These are phyloP conservation scores for Hypoxylon trugodes DNA, from an alignment of 495 filamentous ascomycete genomes.

Conservation along the genomic window DNA sequence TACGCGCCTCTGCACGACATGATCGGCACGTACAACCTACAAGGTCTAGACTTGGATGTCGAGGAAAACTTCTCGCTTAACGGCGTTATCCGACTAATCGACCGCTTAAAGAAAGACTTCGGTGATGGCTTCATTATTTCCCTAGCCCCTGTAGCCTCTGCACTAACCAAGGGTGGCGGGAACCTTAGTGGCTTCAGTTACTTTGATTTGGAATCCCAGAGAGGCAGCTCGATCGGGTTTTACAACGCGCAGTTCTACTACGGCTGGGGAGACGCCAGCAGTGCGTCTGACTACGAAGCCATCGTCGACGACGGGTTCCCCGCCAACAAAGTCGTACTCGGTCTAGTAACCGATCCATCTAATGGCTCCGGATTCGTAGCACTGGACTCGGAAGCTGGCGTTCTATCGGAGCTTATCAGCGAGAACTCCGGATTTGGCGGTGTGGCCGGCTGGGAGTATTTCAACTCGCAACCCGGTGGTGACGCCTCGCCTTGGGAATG, in stretches of 20 bases:
- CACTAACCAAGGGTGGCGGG: slow-evolving; percentile 61
- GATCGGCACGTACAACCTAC: slow-evolving; percentile 66
- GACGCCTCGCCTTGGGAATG: slow-evolving; percentile 71
- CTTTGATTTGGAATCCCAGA: slow-evolving; percentile 69
- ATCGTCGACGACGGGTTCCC: slow-evolving; percentile 70
- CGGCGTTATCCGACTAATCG: slow-evolving; percentile 78
- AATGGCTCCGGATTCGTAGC: slow-evolving; percentile 65
- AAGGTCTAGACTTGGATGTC: slow-evolving; percentile 86
- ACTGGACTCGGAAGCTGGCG: slow-evolving; percentile 45
- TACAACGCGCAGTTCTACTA: slow-evolving; percentile 88
- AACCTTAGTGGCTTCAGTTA: slow-evolving; percentile 83
- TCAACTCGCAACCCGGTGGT: slow-evolving; percentile 72
- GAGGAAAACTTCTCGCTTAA: slow-evolving; percentile 78
- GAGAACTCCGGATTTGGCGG: slow-evolving; percentile 68
- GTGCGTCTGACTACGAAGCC: slow-evolving; percentile 70
- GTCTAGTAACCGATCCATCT: slow-evolving; percentile 75
- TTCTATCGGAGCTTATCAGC: slow-evolving; percentile 48
- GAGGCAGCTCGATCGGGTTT: slow-evolving; percentile 74
- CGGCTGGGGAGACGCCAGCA: slow-evolving; percentile 72
- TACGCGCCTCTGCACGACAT: slow-evolving; percentile 70
- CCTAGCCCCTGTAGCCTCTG: slow-evolving; percentile 80
- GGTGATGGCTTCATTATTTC: slow-evolving; percentile 76
- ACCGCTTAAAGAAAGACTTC: slow-evolving; percentile 76
- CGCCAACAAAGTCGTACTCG: slow-evolving; percentile 70
- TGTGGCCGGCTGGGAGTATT: slow-evolving; percentile 91